Evolutionary conservation across 345 rosid genomes (phyloP), one percentile per base, ranked within the genome.

Genomic region (Eucalyptus erythrocorys): DNA sequence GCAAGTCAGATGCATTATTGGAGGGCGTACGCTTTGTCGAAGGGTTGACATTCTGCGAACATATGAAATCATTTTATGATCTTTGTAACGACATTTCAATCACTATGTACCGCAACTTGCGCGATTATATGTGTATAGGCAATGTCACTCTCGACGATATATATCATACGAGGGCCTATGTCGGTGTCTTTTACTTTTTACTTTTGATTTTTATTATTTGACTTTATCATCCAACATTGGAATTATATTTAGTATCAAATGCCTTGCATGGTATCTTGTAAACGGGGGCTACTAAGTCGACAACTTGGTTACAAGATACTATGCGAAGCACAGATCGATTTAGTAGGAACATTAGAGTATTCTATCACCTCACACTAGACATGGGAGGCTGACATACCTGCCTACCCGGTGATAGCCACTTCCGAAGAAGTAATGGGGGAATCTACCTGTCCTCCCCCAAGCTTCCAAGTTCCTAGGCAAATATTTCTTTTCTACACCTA

Each of bases 351-450:
- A 50, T 50, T 17, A 50, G 22, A 50, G 55, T 21, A 26, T 51
- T 51, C 57, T 8, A 8, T 51, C 10, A 51, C 10, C 10, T 51
- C 26, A 51, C 55, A 10, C 57, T 2, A 51, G 0, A 51, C 26
- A 21, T 19, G 10, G 0, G 4, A 51, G 10, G 22, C 4, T 19
- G 1, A 0, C 21, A 51, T 51, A 51, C 26, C 10, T 51, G 2
- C 1, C 2, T 51, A 51, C 4, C 57, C 4, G 10, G 0, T 21
- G 9, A 19, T 21, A 51, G 10, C 10, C 10, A 19, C 26, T 51
- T 51, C 0, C 0, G 1, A 21, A 51, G 0, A 51, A 51, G 57
- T 51, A 51, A 51, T 2, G 2, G 10, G 10, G 55, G 24, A 51
- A 51, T 7, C 57, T 51, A 51, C 57, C n/a, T n/a, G n/a, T n/a